Evolutionary conservation across 768 basidiomycete genomes (phyloP).

Genomic region (Boletus patriciae): DNA sequence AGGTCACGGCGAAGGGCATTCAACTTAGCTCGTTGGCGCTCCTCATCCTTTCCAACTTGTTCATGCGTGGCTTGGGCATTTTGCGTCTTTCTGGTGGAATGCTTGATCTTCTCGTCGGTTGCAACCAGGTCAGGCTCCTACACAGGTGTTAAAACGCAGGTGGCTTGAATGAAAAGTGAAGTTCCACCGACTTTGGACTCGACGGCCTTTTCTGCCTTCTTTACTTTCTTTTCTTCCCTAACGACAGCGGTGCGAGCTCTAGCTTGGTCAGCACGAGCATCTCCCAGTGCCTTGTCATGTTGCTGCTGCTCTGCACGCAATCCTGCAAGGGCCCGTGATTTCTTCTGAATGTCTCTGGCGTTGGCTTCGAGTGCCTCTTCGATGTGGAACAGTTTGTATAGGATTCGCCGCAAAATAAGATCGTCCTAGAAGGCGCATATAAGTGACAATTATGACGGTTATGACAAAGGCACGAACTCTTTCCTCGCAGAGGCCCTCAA

Average conservation of each 20-base stretch:
- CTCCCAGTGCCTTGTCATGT: constrained; percentile 70
- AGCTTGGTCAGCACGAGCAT: constrained; percentile 77
- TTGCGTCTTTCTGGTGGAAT: constrained; percentile 74
- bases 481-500: constrained; percentile 74
- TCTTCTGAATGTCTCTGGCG: constrained; percentile 63
- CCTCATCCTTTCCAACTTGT: constrained; percentile 61
- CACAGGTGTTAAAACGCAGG: neutral
- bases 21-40: constrained; percentile 53
- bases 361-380: constrained; percentile 78
- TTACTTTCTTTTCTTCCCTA: constrained; percentile 84
- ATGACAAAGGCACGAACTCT: constrained; percentile 46
- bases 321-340: constrained; percentile 68
- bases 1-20: constrained; percentile 64
- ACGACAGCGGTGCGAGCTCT: constrained; percentile 70
- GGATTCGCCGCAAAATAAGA: constrained; percentile 73
- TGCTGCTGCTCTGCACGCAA: constrained; percentile 67
- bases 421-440: constrained; percentile 56
- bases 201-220: constrained; percentile 85
- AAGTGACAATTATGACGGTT: neutral
- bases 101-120: constrained; percentile 84
- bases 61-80: constrained; percentile 65
- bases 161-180: neutral
- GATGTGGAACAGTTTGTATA: constrained; percentile 90
- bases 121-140: constrained; percentile 85
- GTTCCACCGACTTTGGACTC: constrained; percentile 67